Base-by-base conservation (phyloP, 768 basidiomycete genomes). In the Lanmaoa pseudosensibilis region DNA sequence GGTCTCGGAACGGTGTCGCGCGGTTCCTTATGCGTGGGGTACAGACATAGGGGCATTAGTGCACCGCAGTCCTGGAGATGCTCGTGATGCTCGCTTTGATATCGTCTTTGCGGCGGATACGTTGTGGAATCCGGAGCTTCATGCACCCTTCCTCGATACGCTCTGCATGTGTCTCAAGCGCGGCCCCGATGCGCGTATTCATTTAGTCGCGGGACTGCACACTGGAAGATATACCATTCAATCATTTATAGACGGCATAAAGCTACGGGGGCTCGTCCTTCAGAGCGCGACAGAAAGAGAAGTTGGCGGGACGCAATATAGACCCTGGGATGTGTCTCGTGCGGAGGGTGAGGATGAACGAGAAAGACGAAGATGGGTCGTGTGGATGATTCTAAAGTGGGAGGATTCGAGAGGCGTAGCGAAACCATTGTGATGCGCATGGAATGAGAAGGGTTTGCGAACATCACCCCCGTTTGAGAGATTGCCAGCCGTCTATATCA, bases 211-310 rank as follows among this genome's bases (percentile, higher is more conserved):
- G 3, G 89, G 89, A 0, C 62, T 92, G 50, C 90, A 92, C 62
- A 91, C 89, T 0, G 90, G 88, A 4, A 75, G 86, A 47, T 90
- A 88, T 63, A 84, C 87, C 2, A 77, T 92, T 32, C 78, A 84
- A 51, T 73, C 83, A 8, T 90, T 90, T 69, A 63, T 90, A 40
- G 63, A 71, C 19, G 19, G 49, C 27, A 48, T 54, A 12, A 54
- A 60, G 5, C 59, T 57, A 9, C 72, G 65, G 50, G 83, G 79
- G 5, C 76, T 90, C 39, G 70, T 71, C 7, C 56, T 84, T 9
- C 78, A 80, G 27, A 74, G 67, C 34, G 72, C 77, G 8, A 47
- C 62, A 18, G 88, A 90, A 65, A 78, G 74, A 58, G 77, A 82
- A 50, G 75, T 80, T 18, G 64, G 57, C 8, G 80, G 80, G 9